These are phyloP conservation scores for Candolleomyces efflorescens DNA, from an alignment of 768 basidiomycete genomes.

Conservation along the genomic window DNA sequence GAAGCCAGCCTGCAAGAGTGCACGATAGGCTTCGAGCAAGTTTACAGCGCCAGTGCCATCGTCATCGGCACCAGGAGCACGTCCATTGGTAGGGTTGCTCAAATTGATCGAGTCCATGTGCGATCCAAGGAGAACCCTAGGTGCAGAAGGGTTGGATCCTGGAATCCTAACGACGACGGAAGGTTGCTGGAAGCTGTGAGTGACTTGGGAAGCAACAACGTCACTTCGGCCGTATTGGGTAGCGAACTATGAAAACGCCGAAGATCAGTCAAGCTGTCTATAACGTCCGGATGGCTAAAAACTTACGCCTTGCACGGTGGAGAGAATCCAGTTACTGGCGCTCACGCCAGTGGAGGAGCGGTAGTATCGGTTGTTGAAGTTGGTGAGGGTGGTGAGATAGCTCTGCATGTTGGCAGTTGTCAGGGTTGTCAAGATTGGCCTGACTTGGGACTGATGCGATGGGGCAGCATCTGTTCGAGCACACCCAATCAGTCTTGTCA, in stretches of 20 bases:
- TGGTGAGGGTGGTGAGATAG: slow-evolving; percentile 30
- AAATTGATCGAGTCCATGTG: slow-evolving; percentile 42
- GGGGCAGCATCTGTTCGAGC: slow-evolving; percentile 29
- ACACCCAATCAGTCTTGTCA: not conserved
- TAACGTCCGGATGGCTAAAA: not conserved
- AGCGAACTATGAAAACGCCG: slow-evolving; percentile 7
- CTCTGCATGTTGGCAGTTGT: slow-evolving; percentile 31
- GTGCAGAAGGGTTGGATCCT: slow-evolving; percentile 24
- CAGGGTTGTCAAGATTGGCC: slow-evolving; percentile 22
- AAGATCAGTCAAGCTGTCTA: slow-evolving; percentile 15
- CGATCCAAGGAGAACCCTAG: slow-evolving; percentile 34
- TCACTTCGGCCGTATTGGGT: slow-evolving; percentile 19
- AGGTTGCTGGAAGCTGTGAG: slow-evolving; percentile 29
- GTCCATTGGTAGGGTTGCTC: slow-evolving; percentile 31
- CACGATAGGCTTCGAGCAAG: slow-evolving; percentile 36
- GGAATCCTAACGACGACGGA: slow-evolving; percentile 34
- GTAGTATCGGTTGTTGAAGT: slow-evolving; percentile 43
- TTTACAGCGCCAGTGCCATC: slow-evolving; percentile 41
- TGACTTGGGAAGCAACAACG: slow-evolving; percentile 25
- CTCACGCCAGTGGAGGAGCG: slow-evolving; percentile 30
- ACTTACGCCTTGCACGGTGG: slow-evolving; percentile 26
- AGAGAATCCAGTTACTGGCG: slow-evolving; percentile 35
- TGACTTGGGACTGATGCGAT: slow-evolving; percentile 25
- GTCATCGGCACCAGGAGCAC: slow-evolving; percentile 48
- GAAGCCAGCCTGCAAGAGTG: slow-evolving; percentile 30